Base-by-base conservation (phyloP, 306 rosid genomes). In the Inga leiocalycina region DNA sequence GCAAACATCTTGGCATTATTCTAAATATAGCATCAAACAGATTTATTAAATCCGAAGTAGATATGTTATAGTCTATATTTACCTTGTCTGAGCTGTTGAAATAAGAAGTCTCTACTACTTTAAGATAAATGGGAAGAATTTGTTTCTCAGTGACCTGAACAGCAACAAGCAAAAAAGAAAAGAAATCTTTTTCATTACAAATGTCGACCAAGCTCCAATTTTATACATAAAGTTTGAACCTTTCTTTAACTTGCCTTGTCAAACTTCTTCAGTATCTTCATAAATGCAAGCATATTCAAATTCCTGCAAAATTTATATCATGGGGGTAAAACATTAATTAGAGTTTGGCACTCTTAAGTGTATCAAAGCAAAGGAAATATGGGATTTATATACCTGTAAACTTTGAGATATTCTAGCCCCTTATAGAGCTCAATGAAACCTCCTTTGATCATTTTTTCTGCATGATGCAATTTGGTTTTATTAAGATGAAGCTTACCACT, bases 71-170 rank as follows among this genome's bases (percentile, higher is more conserved):
- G 64, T 69, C 64, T 49, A 22, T 44, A 22, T 66, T 84, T 92
- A 92, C 99, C 99, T 92, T 97, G 89, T 94, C 94, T 48, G 99
- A 97, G 84, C 94, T 90, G 89, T 92, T 92, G 92, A 94, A 97
- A 84, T 94, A 94, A 57, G 98, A 94, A 84, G 91, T 94, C 90
- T 97, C 99, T 70, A 94, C 99, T 43, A 88, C 97, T 91, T 91
- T 94, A 15, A 92, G 95, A 89, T 97, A 97, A 71, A 91, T 90
- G 11, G 97, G 90, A 87, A 94, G 98, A 81, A 91, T 89, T 86
- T 92, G 91, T 71, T 97, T 97, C 84, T 57, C 97, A 71, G 97
- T 92, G 85, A 88, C 94, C 99, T 97, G 92, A 84, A 89, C 41
- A 6, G 11, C 41, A 72, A 84, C 69, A 71, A 8, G 78, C 83